Evolutionary conservation across 768 basidiomycete species (phyloP).

Genomic region (Auriscalpium microsporum): DNA sequence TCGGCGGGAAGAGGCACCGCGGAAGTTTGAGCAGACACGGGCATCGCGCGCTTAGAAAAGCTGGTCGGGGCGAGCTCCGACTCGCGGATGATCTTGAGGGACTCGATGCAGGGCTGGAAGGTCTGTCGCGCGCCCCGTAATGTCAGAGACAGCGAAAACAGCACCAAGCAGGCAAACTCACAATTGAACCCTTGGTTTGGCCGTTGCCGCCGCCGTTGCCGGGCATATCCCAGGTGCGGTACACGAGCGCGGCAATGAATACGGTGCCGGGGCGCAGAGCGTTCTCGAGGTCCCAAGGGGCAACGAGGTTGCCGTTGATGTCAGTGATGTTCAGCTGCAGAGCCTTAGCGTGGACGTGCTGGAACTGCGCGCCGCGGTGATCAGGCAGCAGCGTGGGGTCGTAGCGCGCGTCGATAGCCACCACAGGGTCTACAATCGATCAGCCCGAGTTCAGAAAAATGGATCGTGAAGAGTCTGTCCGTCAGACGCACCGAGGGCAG

Average conservation of each 20-base stretch:
- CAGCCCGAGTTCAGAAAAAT: too few species aligned
- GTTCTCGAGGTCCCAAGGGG: neutral
- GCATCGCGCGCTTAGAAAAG: too few species aligned
- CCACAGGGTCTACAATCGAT: too few species aligned
- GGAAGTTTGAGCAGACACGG: too few species aligned
- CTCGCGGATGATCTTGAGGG: neutral
- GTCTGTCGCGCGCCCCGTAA: neutral
- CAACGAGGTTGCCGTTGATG: neutral
- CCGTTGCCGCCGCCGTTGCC: neutral
- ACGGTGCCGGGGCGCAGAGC: neutral
- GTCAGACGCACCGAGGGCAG: too few species aligned
- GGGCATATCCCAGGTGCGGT: neutral
- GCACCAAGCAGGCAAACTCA: neutral
- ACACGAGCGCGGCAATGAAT: neutral
- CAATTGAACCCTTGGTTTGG: neutral
- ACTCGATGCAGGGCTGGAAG: neutral
- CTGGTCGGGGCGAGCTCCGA: neutral
- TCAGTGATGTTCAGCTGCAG: neutral
- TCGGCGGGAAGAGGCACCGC: too few species aligned
- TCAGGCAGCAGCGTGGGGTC: neutral
- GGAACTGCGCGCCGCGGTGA: neutral
- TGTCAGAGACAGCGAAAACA: neutral
- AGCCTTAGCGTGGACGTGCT: neutral
- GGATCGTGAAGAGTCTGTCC: too few species aligned
- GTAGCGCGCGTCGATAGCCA: neutral